Evolutionary conservation across 345 rosid genomes (phyloP).

Genomic region (Aegle marmelos): DNA sequence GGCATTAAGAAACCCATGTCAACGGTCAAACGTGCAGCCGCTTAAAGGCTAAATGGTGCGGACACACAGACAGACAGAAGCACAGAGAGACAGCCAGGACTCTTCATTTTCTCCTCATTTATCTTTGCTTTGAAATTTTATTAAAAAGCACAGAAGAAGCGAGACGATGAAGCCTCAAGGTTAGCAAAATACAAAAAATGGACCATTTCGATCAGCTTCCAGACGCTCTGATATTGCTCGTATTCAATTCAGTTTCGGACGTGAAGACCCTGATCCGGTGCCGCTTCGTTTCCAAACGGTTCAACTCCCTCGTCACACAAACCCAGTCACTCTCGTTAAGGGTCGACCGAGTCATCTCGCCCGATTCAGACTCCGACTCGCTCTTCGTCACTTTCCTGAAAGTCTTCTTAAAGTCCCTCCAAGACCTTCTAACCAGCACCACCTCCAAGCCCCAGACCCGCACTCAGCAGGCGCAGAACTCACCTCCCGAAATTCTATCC

Average conservation of each 20-base stretch:
- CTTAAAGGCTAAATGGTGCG: neutral
- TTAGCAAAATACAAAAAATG: constrained; percentile 10
- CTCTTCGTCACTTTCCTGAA: constrained; percentile 25
- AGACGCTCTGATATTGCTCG: constrained; percentile 39
- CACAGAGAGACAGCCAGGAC: too few species aligned
- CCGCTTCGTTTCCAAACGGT: constrained; percentile 48
- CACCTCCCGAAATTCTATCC: constrained; percentile 36
- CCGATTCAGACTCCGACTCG: constrained; percentile 30
- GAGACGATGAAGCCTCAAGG: neutral
- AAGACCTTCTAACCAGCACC: constrained; percentile 17
- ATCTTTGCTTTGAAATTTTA: neutral
- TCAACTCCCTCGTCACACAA: constrained; percentile 44
- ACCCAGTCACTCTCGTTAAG: constrained; percentile 39
- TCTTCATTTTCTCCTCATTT: neutral
- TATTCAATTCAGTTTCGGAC: constrained; percentile 48
- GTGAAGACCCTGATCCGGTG: constrained; percentile 43
- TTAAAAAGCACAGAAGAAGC: neutral
- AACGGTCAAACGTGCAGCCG: constrained; percentile 16
- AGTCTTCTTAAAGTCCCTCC: constrained; percentile 25
- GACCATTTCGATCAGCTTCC: constrained; percentile 49
- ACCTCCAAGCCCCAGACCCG: neutral
- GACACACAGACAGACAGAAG: neutral
- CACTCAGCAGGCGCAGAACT: constrained; percentile 3
- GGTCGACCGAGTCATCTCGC: constrained; percentile 49
- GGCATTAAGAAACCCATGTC: neutral